Conservation (phyloP, 2,329 filamentous ascomycete species). For the Passalora sequoiae region DNA sequence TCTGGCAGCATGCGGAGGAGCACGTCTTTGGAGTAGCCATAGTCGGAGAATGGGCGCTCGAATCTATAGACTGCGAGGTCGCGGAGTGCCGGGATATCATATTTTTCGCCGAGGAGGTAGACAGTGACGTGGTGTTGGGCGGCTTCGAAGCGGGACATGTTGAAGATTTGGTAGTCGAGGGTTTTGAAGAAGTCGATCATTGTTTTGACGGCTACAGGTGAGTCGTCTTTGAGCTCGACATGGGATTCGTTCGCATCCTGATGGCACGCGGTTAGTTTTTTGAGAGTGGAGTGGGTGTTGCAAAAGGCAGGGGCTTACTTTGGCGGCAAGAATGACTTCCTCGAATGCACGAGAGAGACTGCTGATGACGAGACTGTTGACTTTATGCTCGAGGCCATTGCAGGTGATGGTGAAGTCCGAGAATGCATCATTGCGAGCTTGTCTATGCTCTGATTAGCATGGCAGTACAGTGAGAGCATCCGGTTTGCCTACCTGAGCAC, state of each 20-base stretch:
- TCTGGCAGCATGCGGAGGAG: constrained; percentile 1
- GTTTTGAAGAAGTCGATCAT: constrained; percentile 18
- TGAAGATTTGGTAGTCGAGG: constrained; percentile 9
- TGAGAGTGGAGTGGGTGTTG: background rate
- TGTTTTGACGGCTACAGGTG: constrained; percentile 4
- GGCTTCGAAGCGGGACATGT: constrained; percentile 1
- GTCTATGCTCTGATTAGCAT: too few species aligned
- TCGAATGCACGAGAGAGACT: constrained; percentile 12
- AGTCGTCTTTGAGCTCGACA: constrained; percentile 14
- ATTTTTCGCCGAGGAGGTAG: constrained; percentile 1
- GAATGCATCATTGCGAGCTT: background rate
- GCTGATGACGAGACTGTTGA: constrained; percentile 7
- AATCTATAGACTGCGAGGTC: constrained; percentile 5
- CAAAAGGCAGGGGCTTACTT: background rate
- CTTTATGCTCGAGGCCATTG: constrained; percentile 7
- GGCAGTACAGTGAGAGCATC: background rate
- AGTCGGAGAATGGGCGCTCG: constrained; percentile 2
- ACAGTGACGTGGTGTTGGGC: constrained; percentile 2
- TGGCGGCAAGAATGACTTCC: constrained; percentile 2
- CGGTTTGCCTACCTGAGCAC: background rate
- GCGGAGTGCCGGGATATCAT: constrained; percentile 8
- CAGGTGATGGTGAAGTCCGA: constrained; percentile 10
- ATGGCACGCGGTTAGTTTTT: background rate
- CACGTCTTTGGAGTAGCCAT: background rate
- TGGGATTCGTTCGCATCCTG: background rate